Base-by-base conservation (phyloP, 768 basidiomycete genomes). In the Pleurotus ostreatus region DNA sequence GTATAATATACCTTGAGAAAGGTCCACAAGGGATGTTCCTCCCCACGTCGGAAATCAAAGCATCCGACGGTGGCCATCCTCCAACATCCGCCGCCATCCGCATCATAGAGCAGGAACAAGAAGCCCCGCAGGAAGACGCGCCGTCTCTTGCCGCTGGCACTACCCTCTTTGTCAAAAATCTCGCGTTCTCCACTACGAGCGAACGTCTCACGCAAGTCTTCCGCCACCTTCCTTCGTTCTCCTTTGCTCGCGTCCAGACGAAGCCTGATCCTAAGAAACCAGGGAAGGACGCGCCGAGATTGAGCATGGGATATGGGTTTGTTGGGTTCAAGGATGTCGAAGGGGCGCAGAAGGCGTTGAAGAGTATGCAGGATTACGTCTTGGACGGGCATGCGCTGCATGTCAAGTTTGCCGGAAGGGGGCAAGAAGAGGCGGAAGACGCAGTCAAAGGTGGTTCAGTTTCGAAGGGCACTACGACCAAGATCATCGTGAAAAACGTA, bases 301-400 rank as follows among this genome's bases (percentile, higher is more conserved):
- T 97, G 49, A 94, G 91, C 67, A 96, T 95, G 92, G 96, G 96
- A 0, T 98, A 95, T 67, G 97, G 96, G 0, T 99, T 99, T 62
- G 80, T 96, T 30, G 95, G 94, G 4, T 98, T 98, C 76, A 83
- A 82, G 66, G 86, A 85, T 23, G 68, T 66, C 0, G 89, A 90
- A 7, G 82, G 77, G 8, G 94, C 96, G 47, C 78, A 78, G 68
- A 83, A 79, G 60, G 96, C 88, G 18, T 60, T 90, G 64, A 83
- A 83, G 65, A 85, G 85, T 48, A 80, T 94, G 73, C 82, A 94
- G 60, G 89, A 89, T 1, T 86, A 88, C 59, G 82, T 87, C 20
- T 77, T 98, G 11, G 96, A 97, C 65, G 94, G 95, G 0, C 94
- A 97, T 65, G 78, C 83, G 20, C 70, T 98, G 44, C 81, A 83